A percentile compares a stretch with the other conserved stretches of the same genome.
These are phyloP conservation scores for Bondarzewia mesenterica DNA, from an alignment of 1,284 basidiomycete species.

Conservation along the genomic window DNA sequence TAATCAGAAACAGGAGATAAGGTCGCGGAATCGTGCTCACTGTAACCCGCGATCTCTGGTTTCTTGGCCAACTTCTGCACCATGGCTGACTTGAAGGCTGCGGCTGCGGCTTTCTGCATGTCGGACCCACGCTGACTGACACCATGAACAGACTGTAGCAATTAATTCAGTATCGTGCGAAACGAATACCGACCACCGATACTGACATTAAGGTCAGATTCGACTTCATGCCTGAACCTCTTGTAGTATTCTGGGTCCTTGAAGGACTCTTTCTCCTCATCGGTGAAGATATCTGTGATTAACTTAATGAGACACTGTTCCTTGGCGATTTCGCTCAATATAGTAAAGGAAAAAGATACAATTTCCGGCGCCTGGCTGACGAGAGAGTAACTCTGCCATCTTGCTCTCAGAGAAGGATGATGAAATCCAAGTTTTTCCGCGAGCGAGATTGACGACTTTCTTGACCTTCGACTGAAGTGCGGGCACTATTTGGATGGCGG, in stretches of 20 bases:
- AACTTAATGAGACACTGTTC: slow-evolving; percentile 42
- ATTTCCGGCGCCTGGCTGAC: slow-evolving; percentile 28
- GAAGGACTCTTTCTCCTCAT: slow-evolving; percentile 43
- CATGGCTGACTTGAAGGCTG: slow-evolving; percentile 41
- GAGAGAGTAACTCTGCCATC: slow-evolving; percentile 29
- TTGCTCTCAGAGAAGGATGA: slow-evolving; percentile 36
- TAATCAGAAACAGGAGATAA: not conserved
- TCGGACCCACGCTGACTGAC: slow-evolving; percentile 36
- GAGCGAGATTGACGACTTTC: slow-evolving; percentile 48
- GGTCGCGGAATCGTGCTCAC: slow-evolving; percentile 23
- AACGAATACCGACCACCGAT: not conserved
- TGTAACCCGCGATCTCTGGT: slow-evolving; percentile 49
- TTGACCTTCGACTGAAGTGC: slow-evolving; percentile 46
- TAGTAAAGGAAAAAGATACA: slow-evolving; percentile 24
- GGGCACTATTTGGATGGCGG: slow-evolving; percentile 57
- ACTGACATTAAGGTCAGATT: slow-evolving; percentile 44
- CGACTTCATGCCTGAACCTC: slow-evolving; percentile 40
- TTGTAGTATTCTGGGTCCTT: slow-evolving; percentile 41
- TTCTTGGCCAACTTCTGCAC: slow-evolving; percentile 40
- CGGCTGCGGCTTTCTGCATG: slow-evolving; percentile 31
- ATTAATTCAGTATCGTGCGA: not conserved
- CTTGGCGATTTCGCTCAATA: not conserved
- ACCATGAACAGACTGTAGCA: slow-evolving; percentile 33
- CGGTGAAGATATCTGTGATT: slow-evolving; percentile 43
- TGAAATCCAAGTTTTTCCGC: slow-evolving; percentile 56